Conservation (phyloP, 495 filamentous ascomycete genomes). For the Glarea lozoyensis region DNA sequence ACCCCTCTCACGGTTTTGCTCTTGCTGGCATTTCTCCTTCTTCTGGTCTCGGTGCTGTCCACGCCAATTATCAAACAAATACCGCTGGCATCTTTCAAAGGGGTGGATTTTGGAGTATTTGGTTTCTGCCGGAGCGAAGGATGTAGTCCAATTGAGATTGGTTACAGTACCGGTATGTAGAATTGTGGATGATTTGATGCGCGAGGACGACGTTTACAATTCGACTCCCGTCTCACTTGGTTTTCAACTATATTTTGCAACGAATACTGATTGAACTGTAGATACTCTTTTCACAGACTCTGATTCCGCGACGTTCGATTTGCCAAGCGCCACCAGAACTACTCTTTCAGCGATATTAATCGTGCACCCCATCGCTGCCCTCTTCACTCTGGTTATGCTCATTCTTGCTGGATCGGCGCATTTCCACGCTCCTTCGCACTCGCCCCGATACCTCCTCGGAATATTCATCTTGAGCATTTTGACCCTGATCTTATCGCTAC, state of each 20-base stretch:
- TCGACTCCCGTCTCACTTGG: too few relatives aligned
- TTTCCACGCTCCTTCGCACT: conserved; percentile 86
- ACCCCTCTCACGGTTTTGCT: conserved; percentile 85
- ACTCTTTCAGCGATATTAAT: conserved; percentile 88
- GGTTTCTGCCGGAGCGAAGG: conserved; percentile 60
- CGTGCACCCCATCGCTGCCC: conserved; percentile 82
- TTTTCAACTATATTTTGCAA: too few relatives aligned
- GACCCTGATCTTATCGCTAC: conserved; percentile 72
- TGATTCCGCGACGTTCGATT: conserved; percentile 53
- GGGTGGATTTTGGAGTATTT: conserved; percentile 85
- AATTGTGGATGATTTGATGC: too few relatives aligned
- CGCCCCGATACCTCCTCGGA: conserved; percentile 74
- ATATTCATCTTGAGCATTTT: conserved; percentile 80
- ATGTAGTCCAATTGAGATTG: conserved; percentile 71
- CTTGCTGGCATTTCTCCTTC: conserved; percentile 72
- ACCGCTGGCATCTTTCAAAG: conserved; percentile 66
- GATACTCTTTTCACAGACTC: conserved; percentile 23
- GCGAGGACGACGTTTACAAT: too few relatives aligned
- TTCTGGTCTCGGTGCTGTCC: conserved; percentile 84
- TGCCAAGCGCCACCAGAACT: conserved; percentile 63
- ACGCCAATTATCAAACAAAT: conserved; percentile 84
- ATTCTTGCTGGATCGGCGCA: conserved; percentile 73
- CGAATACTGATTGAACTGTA: conserved; percentile 3
- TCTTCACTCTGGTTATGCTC: conserved; percentile 79
- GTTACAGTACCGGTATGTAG: conserved; percentile 75